Evolutionary conservation across 2,329 filamentous ascomycete genomes (phyloP), one percentile per base, ranked within the genome.

Genomic region (Hypoxylon sp.): DNA sequence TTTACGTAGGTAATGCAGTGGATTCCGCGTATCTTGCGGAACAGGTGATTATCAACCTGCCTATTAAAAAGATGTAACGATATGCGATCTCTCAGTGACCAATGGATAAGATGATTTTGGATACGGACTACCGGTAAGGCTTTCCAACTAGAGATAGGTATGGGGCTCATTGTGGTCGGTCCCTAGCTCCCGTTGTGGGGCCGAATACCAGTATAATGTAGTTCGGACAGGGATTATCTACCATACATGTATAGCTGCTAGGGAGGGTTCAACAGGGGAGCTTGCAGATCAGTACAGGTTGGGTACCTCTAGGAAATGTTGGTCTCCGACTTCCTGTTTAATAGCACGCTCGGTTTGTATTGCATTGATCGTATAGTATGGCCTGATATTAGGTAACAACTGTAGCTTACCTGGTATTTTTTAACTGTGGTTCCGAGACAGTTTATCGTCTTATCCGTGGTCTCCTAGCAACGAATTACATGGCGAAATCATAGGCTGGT

Each of bases 151-250:
- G 39, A 10, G 19, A 17, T 47, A 3, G 19, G 3, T 22, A 22
- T 47, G 39, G 54, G 24, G 37, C 29, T 33, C 13, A 31, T 6
- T 17, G 11, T 26, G 26, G n/a, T 1, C 13, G 14, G 14, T 14
- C 29, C 31, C 44, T 55, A 56, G 46, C 51, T 63, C 35, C 60
- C 52, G 52, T 44, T 44, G 52, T 63, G 60, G 60, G 35, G 10
- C 35, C 29, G 29, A 5, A 22, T 22, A 22, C 19, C 19, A 22
- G 26, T 46, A 50, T 19, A 42, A 33, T 42, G 35, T n/a, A 37
- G n/a, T 11, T 31, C 17, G 17, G 31, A 31, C 50, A 55, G 33
- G 59, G 59, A 42, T 62, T 42, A 42, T 42, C n/a, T 42, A 31
- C 8, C 8, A 31, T 6, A 5, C 3, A 26, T 4, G 3, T 26